Base-by-base conservation (phyloP, 2,329 filamentous ascomycete species). In the Fusarium udum region DNA sequence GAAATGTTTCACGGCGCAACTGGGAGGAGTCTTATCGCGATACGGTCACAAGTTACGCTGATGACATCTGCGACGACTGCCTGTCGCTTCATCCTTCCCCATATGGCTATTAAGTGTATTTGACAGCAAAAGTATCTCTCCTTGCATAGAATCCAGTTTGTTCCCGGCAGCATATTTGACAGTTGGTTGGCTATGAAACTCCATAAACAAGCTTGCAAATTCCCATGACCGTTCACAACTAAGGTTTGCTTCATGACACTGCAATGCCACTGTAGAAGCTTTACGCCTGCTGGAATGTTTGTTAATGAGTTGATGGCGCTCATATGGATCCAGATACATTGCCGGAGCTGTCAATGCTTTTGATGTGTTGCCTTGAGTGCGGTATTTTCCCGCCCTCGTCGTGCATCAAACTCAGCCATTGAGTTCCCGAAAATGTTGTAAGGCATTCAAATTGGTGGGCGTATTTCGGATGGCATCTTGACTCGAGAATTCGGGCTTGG, bases 61-160 rank as follows among this genome's bases (percentile, higher is more conserved):
- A n/a, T 18, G n/a, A 18, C 20, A 13, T 13, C 22, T 13, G 10
- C 7, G 7, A 49, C 7, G 16, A 34, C 12, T 15, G 11, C 15
- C 4, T 34, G 48, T 24, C 31, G 31, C 31, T 11, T 51, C n/a
- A 20, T 51, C 31, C 2, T 51, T 24, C 31, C 22, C 15, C 6
- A 3, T 9, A 32, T n/a, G 7, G 11, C 22, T 6, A 1, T 18
- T 0, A 32, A 18, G 3, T 31, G 10, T 15, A 18, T 9, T 22
- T 13, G 10, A 15, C 45, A 31, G 9, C 13, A 31, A 6, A 11
- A 15, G 9, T 48, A 48, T 31, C 4, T 16, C 7, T 5, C 43
- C 16, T 14, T 45, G 11, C 24, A 14, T 18, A 20, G 11, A 45
- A 22, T 15, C 9, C 13, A 16, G 13, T 48, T 22, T 22, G 9